Evolutionary conservation across 2,329 filamentous ascomycete species (phyloP).

Genomic region (Cercospora nicotianae): DNA sequence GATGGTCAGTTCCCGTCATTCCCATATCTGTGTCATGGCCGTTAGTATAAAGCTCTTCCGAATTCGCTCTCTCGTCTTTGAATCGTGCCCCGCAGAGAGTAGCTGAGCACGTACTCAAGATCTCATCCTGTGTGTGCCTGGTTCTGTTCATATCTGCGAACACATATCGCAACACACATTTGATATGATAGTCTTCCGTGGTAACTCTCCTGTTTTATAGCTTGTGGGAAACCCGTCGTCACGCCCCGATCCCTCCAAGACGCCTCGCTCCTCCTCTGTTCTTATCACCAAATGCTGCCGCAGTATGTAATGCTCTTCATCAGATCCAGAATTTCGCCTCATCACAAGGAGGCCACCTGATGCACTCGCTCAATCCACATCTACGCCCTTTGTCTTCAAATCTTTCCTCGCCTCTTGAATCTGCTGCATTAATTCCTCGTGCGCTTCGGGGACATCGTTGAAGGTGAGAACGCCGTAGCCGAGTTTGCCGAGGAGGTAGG

Average conservation of each 20-base stretch:
- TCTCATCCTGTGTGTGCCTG: background rate
- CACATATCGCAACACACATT: background rate
- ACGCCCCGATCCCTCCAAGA: background rate
- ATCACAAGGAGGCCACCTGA: too few relatives aligned
- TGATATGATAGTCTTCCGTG: background rate
- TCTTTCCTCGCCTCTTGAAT: conserved; percentile 76
- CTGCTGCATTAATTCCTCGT: conserved; percentile 84
- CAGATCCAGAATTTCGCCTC: too few relatives aligned
- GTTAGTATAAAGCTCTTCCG: too few relatives aligned
- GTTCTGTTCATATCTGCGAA: background rate
- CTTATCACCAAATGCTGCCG: background rate
- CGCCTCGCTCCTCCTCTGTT: background rate
- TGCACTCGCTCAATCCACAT: conserved; percentile 62
- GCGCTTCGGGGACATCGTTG: conserved; percentile 89
- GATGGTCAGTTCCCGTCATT: background rate
- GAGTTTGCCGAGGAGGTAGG: conserved; percentile 86
- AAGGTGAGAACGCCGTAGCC: conserved; percentile 93
- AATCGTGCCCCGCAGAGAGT: background rate
- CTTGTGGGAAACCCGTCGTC: too few relatives aligned
- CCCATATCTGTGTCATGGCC: background rate
- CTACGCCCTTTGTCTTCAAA: conserved; percentile 70
- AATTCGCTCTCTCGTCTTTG: too few relatives aligned
- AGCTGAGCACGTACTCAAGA: background rate
- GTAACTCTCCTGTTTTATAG: too few relatives aligned
- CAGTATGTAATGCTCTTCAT: background rate